Conservation (phyloP, 805 yeast genomes). For the Debaryomyces tyrocola region DNA sequence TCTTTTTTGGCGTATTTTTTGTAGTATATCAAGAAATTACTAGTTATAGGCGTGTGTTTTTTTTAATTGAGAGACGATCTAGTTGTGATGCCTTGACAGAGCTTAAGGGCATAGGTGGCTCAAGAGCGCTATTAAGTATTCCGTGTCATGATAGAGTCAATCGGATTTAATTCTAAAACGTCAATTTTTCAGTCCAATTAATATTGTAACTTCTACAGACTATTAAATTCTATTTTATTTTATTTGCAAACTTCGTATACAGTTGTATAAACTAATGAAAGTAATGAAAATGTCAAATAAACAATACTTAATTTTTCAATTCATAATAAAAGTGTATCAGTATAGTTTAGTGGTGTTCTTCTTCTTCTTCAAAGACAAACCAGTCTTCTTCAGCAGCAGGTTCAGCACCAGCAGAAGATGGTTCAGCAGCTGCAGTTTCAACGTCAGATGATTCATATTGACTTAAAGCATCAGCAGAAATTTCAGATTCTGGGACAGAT, state of each 20-base stretch:
- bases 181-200: no score
- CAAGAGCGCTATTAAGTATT: no score
- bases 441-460: constrained; percentile 72
- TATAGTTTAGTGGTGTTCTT: constrained; percentile 49
- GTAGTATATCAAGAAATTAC: no score
- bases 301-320: background rate
- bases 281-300: background rate
- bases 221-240: background rate
- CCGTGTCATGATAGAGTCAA: no score
- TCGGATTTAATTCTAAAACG: no score
- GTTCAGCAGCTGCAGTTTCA: constrained; percentile 52
- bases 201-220: background rate
- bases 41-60: no score
- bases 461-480: constrained; percentile 64
- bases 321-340: background rate
- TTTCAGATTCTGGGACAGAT: constrained; percentile 67
- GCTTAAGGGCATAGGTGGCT: no score
- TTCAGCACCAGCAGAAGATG: constrained; percentile 36
- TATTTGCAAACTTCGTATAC: background rate
- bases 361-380: constrained; percentile 74
- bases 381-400: constrained; percentile 64
- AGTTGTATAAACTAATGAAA: background rate
- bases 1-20: no score
- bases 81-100: no score
- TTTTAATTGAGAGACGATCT: no score